Percentiles rank a stretch among this genome's conserved stretches.
Conservation (phyloP, 352 stramenopile species). For the Globisporangium acanthophoron region DNA sequence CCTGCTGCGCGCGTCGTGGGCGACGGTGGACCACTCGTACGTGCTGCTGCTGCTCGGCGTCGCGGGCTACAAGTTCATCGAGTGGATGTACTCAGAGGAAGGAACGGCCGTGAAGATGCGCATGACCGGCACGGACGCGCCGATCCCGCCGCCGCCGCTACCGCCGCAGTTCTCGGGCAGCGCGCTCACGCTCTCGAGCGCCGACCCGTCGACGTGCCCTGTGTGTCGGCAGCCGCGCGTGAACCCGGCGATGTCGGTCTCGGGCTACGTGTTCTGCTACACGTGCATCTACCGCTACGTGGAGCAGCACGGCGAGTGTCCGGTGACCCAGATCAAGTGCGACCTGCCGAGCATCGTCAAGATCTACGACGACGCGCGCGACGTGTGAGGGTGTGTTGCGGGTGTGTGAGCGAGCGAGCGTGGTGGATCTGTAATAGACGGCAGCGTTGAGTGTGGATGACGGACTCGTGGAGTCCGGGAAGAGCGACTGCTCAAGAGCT, state of each 20-base stretch:
- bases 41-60: conserved; percentile 71
- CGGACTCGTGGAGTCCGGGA: background rate
- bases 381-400: conserved; percentile 1
- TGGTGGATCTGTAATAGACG: background rate
- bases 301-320: conserved; percentile 61
- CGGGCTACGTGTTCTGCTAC: conserved; percentile 84
- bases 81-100: conserved; percentile 89
- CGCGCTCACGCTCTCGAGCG: conserved; percentile 34
- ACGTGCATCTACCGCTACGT: conserved; percentile 74
- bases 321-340: conserved; percentile 75
- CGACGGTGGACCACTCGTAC: conserved; percentile 76
- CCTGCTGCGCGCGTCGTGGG: conserved; percentile 51
- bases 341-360: conserved; percentile 55
- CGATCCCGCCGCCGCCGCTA: conserved; percentile 66
- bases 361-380: conserved; percentile 74
- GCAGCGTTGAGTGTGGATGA: background rate
- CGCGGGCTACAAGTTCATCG: conserved; percentile 80
- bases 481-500: background rate
- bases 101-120: conserved; percentile 52
- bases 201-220: conserved; percentile 49
- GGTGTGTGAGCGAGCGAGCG: background rate
- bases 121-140: conserved; percentile 44
- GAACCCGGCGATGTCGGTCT: conserved; percentile 68
- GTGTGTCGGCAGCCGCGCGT: conserved; percentile 69
- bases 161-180: conserved; percentile 60